These are phyloP conservation scores for Litsea cubeba DNA, from an alignment of 164 flowering plant species.

Conservation along the genomic window DNA sequence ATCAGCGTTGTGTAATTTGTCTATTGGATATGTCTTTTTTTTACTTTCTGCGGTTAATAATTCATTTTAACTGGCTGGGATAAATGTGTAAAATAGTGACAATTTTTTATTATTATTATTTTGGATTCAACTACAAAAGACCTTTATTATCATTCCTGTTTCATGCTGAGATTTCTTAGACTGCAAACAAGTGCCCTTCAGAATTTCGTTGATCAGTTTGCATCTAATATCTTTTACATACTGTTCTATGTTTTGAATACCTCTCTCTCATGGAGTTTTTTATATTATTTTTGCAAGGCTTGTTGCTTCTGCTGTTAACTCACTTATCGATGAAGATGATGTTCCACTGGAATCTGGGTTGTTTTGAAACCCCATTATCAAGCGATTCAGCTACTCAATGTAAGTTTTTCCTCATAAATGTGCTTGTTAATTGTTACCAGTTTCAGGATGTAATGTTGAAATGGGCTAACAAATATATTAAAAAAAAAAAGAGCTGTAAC, in stretches of 20 bases:
- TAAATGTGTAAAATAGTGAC: background rate
- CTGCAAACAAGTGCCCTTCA: background rate
- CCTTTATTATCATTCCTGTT: background rate
- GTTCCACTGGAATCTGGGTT: conserved; percentile 5
- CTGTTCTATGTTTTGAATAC: background rate
- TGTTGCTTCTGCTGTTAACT: conserved; percentile 13
- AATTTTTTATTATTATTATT: too few relatives aligned
- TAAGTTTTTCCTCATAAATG: background rate
- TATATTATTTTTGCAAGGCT: conserved; percentile 6
- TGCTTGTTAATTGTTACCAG: background rate
- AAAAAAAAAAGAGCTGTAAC: too few relatives aligned
- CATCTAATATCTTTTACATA: too few relatives aligned
- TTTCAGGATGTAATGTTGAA: background rate
- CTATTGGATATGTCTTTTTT: too few relatives aligned
- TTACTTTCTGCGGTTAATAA: too few relatives aligned
- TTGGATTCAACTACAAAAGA: background rate
- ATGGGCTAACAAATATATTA: background rate
- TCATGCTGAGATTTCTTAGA: background rate
- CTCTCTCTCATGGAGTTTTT: background rate
- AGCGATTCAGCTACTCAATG: background rate
- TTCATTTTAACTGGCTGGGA: background rate
- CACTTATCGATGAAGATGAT: conserved; percentile 13
- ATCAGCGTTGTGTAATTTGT: too few relatives aligned
- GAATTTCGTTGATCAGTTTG: background rate
- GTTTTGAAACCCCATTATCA: conserved; percentile 9